phyloP scores from a whole-genome alignment of 2,329 filamentous ascomycete species.

The Calonectria pseudoreteaudii region DNA sequence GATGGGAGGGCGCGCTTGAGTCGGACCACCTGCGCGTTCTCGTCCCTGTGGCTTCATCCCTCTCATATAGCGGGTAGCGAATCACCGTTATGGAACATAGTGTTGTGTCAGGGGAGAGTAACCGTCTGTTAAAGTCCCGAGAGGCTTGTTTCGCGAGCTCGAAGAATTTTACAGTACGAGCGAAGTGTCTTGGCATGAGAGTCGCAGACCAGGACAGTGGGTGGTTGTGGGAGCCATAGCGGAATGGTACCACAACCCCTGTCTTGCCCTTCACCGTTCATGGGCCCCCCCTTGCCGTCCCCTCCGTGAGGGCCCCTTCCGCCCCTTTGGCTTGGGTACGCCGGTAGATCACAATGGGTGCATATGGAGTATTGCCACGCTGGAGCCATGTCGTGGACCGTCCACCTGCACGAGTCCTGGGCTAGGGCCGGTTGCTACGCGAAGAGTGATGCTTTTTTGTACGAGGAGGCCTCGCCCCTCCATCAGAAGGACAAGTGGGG shows the following conservation, averaged over 20 bases:
- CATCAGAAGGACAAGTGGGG: neutral
- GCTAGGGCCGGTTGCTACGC: neutral
- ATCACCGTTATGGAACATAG: neutral
- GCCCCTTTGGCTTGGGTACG: slow-evolving; percentile 32
- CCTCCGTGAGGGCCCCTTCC: slow-evolving; percentile 27
- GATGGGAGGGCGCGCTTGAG: slow-evolving; percentile 31
- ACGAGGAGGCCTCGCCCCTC: slow-evolving; percentile 27
- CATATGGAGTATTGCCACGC: slow-evolving; percentile 38
- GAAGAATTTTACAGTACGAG: neutral
- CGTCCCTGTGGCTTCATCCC: neutral
- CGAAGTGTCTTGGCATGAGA: neutral
- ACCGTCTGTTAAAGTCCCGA: neutral
- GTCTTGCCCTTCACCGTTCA: slow-evolving; percentile 26
- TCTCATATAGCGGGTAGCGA: neutral
- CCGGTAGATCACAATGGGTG: slow-evolving; percentile 38
- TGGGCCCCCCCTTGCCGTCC: slow-evolving; percentile 21
- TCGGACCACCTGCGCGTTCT: slow-evolving; percentile 30
- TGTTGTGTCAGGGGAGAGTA: slow-evolving; percentile 2
- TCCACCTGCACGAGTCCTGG: neutral
- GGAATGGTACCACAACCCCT: slow-evolving; percentile 39
- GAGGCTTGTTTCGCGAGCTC: slow-evolving; percentile 2
- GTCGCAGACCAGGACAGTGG: slow-evolving; percentile 1
- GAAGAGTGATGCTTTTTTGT: neutral
- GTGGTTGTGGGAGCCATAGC: slow-evolving; percentile 24
- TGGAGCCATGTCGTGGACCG: slow-evolving; percentile 35